phyloP scores from a whole-genome alignment of 805 yeast species.

The Monosporozyma siamensis region DNA sequence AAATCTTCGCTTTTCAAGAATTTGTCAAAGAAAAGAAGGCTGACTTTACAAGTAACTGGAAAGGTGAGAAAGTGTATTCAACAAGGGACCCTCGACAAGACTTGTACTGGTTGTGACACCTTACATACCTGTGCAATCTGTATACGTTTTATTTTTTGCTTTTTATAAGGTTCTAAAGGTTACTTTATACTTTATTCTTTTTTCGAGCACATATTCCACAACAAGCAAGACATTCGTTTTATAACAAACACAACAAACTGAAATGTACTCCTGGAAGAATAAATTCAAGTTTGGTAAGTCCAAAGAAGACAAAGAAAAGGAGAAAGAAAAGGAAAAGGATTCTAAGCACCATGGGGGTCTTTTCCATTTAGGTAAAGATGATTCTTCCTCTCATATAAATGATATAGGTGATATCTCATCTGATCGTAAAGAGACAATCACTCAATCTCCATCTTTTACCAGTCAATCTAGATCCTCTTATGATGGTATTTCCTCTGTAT shows the following conservation, averaged over 20 bases:
- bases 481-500: slow-evolving; percentile 18
- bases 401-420: slow-evolving; percentile 6
- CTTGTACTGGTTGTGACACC: too few species aligned
- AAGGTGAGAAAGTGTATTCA: too few species aligned
- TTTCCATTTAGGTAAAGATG: slow-evolving; percentile 2
- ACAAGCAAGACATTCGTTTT: not conserved
- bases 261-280: slow-evolving; percentile 29
- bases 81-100: too few species aligned
- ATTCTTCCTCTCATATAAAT: not conserved
- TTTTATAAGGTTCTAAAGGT: too few species aligned
- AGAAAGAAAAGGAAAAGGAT: slow-evolving; percentile 12
- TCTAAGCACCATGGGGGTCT: slow-evolving; percentile 4
- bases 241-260: too few species aligned
- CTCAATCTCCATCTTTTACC: slow-evolving; percentile 20
- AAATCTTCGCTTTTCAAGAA: too few species aligned
- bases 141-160: too few species aligned
- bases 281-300: slow-evolving; percentile 29
- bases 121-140: too few species aligned
- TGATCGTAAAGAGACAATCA: slow-evolving; percentile 26
- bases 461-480: slow-evolving; percentile 20
- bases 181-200: too few species aligned
- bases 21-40: too few species aligned
- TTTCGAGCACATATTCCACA: too few species aligned
- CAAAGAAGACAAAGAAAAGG: slow-evolving; percentile 25
- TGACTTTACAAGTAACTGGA: too few species aligned